A percentile compares a stretch with the other conserved stretches of the same genome.
Conservation (phyloP, 208 protist genomes). For the Trypanosoma congolense region DNA sequence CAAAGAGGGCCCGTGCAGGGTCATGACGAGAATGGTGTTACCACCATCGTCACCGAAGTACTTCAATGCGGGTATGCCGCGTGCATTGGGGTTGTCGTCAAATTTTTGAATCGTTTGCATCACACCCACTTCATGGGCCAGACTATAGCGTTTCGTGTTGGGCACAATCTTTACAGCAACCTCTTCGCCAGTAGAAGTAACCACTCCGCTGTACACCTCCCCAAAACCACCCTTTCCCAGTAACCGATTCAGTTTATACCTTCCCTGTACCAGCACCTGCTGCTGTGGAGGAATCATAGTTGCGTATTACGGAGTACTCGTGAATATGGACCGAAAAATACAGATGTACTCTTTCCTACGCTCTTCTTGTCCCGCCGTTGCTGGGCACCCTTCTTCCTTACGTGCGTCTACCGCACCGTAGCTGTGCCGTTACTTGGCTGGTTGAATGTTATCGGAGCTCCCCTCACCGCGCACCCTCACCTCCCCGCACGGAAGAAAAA, state of each 20-base stretch:
- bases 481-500: too few species aligned
- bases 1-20: conserved; percentile 95
- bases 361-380: too few species aligned
- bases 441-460: too few species aligned
- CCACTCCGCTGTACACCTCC: conserved; percentile 92
- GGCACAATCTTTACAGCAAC: conserved; percentile 61
- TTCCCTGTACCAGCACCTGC: conserved; percentile 46
- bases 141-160: conserved; percentile 86
- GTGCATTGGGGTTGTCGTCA: conserved; percentile 33
- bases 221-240: conserved; percentile 98
- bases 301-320: too few species aligned
- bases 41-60: conserved; percentile 97
- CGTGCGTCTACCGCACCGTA: too few species aligned
- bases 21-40: conserved; percentile 99
- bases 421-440: too few species aligned
- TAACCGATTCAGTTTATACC: conserved; percentile 48
- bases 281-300: neutral
- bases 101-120: conserved; percentile 80
- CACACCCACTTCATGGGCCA: conserved; percentile 97
- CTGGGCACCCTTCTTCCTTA: too few species aligned
- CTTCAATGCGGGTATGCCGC: conserved; percentile 94
- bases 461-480: too few species aligned
- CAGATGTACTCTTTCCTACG: too few species aligned
- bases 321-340: too few species aligned
- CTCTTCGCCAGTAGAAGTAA: conserved; percentile 50